Percentiles rank a stretch among this genome's conserved stretches.
phyloP scores from a whole-genome alignment of 2,329 filamentous ascomycete species.

The Colletotrichum siamense region DNA sequence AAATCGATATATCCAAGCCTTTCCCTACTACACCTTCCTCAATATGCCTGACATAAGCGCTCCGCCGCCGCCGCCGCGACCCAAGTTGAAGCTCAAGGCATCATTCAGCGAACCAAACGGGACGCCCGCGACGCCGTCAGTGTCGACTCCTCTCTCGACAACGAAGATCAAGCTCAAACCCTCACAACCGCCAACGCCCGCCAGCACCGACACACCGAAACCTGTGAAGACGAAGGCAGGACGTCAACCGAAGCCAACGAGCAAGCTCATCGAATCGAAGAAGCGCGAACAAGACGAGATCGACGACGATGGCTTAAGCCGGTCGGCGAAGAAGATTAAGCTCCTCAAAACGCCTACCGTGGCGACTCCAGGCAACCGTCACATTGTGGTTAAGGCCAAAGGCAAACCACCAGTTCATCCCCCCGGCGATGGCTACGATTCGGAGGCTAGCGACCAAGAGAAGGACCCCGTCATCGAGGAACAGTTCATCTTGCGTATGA shows the following conservation, averaged over 20 bases:
- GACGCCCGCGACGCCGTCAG: conserved; percentile 21
- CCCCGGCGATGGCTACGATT: conserved; percentile 92
- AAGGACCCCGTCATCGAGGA: conserved; percentile 87
- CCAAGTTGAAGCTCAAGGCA: conserved; percentile 29
- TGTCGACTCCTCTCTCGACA: conserved; percentile 22
- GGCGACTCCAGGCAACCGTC: conserved; percentile 31
- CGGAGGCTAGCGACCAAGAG: conserved; percentile 91
- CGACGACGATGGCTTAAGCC: conserved; percentile 50
- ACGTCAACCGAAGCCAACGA: conserved; percentile 63
- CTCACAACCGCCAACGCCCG: conserved; percentile 44
- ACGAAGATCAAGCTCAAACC: conserved; percentile 46
- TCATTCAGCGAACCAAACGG: conserved; percentile 23
- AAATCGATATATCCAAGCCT: not conserved
- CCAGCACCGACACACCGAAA: conserved; percentile 28
- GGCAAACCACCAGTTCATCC: conserved; percentile 73
- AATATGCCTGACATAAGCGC: conserved; percentile 22
- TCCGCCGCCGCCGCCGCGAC: conserved; percentile 23
- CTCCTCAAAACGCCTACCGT: conserved; percentile 43
- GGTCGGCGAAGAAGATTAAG: conserved; percentile 60
- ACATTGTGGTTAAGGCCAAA: conserved; percentile 63
- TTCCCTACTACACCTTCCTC: not conserved
- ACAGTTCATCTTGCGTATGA: conserved; percentile 88
- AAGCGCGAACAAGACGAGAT: conserved; percentile 65
- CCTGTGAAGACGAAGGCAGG: conserved; percentile 64
- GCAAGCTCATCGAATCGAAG: conserved; percentile 62